A percentile compares a stretch with the other conserved stretches of the same genome.
Evolutionary conservation across 2,329 filamentous ascomycete genomes (phyloP).

Genomic region (Stachybotrys chlorohalonatus): DNA sequence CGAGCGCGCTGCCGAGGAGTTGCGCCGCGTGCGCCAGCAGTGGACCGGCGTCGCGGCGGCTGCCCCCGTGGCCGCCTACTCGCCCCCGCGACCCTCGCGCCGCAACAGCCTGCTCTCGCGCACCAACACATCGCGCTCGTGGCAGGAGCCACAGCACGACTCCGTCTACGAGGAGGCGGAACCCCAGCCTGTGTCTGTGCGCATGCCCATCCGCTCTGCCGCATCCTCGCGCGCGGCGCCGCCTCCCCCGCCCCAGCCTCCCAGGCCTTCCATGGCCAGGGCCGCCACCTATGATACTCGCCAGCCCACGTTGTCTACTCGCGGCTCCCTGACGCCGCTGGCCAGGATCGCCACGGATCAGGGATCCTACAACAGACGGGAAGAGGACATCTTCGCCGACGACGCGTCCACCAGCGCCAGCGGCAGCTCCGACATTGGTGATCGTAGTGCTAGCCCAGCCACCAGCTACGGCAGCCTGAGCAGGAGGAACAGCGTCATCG

Average conservation of each 20-base stretch:
- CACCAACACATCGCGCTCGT: conserved; percentile 40
- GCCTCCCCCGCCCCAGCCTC: conserved; percentile 23
- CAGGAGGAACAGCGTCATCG: conserved; percentile 26
- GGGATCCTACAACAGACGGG: conserved; percentile 14
- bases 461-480: conserved; percentile 47
- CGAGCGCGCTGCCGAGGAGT: conserved; percentile 79
- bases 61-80: conserved; percentile 11
- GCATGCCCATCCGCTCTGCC: conserved; percentile 34
- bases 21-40: conserved; percentile 45
- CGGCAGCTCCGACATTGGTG: conserved; percentile 40
- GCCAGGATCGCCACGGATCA: conserved; percentile 30
- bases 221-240: conserved; percentile 21
- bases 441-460: conserved; percentile 44
- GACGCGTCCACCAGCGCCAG: conserved; percentile 44
- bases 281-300: conserved; percentile 29
- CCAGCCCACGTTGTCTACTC: conserved; percentile 13
- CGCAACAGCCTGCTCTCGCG: conserved; percentile 27
- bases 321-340: conserved; percentile 29
- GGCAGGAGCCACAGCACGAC: conserved; percentile 26
- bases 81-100: conserved; percentile 6
- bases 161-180: conserved; percentile 24
- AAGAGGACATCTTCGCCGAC: conserved; percentile 35
- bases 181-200: conserved; percentile 20
- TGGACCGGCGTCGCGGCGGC: conserved; percentile 26
- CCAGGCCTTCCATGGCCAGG: conserved; percentile 25